Evolutionary conservation across 2,329 filamentous ascomycete species (phyloP).

Genomic region (Pezicula radicicola): DNA sequence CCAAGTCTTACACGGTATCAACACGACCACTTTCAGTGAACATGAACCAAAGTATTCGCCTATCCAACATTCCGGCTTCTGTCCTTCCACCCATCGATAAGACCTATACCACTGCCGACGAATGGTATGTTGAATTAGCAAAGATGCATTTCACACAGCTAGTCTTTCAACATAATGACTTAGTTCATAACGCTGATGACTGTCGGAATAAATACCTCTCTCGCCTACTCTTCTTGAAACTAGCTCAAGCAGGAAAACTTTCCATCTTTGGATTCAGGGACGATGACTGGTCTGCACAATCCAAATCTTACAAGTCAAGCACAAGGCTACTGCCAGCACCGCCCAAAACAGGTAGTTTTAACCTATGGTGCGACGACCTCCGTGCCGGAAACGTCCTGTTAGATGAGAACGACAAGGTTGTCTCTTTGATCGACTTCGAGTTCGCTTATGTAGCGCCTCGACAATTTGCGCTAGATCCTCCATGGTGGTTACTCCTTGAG

Average conservation of each 20-base stretch:
- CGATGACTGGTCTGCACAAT: slow-evolving; percentile 26
- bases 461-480: slow-evolving; percentile 30
- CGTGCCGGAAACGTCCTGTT: slow-evolving; percentile 29
- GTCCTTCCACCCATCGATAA: slow-evolving; percentile 3
- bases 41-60: slow-evolving; percentile 10
- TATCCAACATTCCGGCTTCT: slow-evolving; percentile 4
- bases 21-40: slow-evolving; percentile 7
- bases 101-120: slow-evolving; percentile 4
- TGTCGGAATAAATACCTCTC: slow-evolving; percentile 38
- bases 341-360: slow-evolving; percentile 19
- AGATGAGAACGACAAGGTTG: slow-evolving; percentile 21
- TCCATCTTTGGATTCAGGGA: slow-evolving; percentile 6
- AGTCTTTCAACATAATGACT: slow-evolving; percentile 36
- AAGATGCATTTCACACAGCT: slow-evolving; percentile 6
- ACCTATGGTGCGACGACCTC: slow-evolving; percentile 32
- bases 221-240: slow-evolving; percentile 34
- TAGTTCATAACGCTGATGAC: slow-evolving; percentile 32
- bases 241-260: slow-evolving; percentile 18
- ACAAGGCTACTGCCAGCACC: slow-evolving; percentile 10
- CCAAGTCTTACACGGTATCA: background rate
- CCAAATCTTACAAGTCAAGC: background rate
- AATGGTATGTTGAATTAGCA: slow-evolving; percentile 11
- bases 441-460: slow-evolving; percentile 30
- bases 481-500: slow-evolving; percentile 34
- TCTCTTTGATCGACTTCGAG: slow-evolving; percentile 38